These are phyloP conservation scores for Zymoseptoria tritici DNA, from an alignment of 2,329 filamentous ascomycete genomes.

Conservation along the genomic window DNA sequence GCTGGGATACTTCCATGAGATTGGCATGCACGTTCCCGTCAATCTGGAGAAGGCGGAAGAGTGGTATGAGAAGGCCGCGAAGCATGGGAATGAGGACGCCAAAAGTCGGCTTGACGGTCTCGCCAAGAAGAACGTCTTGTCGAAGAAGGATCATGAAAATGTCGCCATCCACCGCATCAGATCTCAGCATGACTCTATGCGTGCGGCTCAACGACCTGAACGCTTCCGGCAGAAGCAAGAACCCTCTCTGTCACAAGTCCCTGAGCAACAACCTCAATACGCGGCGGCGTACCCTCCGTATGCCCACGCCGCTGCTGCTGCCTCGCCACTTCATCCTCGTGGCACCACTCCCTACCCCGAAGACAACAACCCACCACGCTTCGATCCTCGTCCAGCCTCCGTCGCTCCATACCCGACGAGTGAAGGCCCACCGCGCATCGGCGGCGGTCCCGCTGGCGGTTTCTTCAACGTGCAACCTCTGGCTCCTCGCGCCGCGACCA, in stretches of 20 bases:
- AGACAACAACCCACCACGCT: slow-evolving; percentile 29
- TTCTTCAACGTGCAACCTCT: slow-evolving; percentile 30
- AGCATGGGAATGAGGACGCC: slow-evolving; percentile 88
- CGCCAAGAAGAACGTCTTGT: slow-evolving; percentile 66
- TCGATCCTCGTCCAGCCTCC: slow-evolving; percentile 40
- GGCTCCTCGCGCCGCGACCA: slow-evolving; percentile 29
- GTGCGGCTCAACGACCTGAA: slow-evolving; percentile 37
- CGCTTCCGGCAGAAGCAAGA: slow-evolving; percentile 34
- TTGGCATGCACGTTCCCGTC: slow-evolving; percentile 84
- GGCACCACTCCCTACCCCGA: slow-evolving; percentile 26
- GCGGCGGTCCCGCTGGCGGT: slow-evolving; percentile 24
- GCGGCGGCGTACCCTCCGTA: slow-evolving; percentile 5
- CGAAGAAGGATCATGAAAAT: slow-evolving; percentile 86
- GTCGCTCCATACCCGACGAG: slow-evolving; percentile 65
- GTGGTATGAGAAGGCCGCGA: slow-evolving; percentile 87
- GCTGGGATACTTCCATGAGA: slow-evolving; percentile 94
- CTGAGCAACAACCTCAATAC: slow-evolving; percentile 7
- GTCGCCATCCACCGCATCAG: slow-evolving; percentile 82
- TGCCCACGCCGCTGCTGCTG: background rate
- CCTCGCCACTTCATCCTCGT: slow-evolving; percentile 9
- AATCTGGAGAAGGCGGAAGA: slow-evolving; percentile 72
- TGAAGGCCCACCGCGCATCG: slow-evolving; percentile 44
- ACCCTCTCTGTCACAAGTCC: slow-evolving; percentile 16
- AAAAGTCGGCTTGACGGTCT: slow-evolving; percentile 74
- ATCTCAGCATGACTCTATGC: slow-evolving; percentile 46